phyloP scores from a whole-genome alignment of 495 filamentous ascomycete genomes.

The Tetracladium marchalianum region DNA sequence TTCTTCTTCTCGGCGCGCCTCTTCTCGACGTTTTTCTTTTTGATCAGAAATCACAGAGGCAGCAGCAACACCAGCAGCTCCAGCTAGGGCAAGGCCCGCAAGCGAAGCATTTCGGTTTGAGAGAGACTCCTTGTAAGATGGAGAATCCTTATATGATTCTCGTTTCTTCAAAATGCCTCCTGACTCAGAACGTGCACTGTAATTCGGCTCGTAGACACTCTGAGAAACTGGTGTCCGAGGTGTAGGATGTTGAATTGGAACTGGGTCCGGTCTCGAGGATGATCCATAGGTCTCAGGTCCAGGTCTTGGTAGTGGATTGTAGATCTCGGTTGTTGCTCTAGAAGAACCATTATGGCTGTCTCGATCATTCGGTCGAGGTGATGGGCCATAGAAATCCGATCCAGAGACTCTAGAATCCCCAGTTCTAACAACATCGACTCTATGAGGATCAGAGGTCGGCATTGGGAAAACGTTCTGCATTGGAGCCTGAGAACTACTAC shows the following conservation, averaged over 20 bases:
- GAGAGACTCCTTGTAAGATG: constrained; percentile 20
- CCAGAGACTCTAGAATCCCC: constrained; percentile 31
- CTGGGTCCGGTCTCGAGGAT: constrained; percentile 29
- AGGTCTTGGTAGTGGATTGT: neutral
- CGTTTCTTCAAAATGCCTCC: constrained; percentile 9
- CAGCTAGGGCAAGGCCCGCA: constrained; percentile 37
- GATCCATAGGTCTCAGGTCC: neutral
- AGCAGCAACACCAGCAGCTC: constrained; percentile 35
- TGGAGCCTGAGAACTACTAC: constrained; percentile 25
- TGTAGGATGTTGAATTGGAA: constrained; percentile 49
- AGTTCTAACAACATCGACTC: constrained; percentile 38
- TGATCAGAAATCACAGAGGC: constrained; percentile 33
- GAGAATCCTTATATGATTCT: constrained; percentile 13
- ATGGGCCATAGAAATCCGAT: constrained; percentile 13
- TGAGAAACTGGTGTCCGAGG: constrained; percentile 46
- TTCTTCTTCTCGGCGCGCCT: constrained; percentile 14
- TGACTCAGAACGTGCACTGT: constrained; percentile 23
- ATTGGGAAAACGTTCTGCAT: constrained; percentile 37
- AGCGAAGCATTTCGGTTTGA: constrained; percentile 25
- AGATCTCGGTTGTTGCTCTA: neutral
- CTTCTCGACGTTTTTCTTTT: constrained; percentile 17
- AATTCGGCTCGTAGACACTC: constrained; percentile 37
- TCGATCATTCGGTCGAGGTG: neutral
- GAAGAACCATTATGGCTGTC: neutral
- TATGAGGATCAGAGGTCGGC: constrained; percentile 49